Conservation (phyloP, 306 rosid genomes). For the Quercus robur region DNA sequence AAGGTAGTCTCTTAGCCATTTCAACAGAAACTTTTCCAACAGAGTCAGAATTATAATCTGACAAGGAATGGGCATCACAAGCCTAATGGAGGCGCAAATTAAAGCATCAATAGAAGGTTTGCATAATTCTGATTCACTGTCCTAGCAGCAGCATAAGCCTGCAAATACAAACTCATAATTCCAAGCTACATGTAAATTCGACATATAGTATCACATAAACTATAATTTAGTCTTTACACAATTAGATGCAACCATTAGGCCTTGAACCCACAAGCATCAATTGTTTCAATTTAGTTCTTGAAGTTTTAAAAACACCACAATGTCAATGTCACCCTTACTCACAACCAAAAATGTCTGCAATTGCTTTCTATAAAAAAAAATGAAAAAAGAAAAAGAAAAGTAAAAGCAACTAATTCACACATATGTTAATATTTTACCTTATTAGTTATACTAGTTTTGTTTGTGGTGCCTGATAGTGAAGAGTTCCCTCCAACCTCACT, state of each 20-base stretch:
- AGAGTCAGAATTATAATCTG: conserved; percentile 52
- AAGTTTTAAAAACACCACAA: no score
- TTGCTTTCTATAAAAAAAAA: no score
- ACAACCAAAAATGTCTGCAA: no score
- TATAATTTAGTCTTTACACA: neutral
- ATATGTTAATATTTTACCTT: no score
- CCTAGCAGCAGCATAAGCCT: conserved; percentile 98
- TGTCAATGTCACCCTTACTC: no score
- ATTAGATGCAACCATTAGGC: neutral
- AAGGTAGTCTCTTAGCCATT: conserved; percentile 74
- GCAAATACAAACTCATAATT: conserved; percentile 21
- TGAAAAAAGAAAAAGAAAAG: no score
- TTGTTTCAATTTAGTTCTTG: no score
- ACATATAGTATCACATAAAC: neutral
- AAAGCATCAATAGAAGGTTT: conserved; percentile 87
- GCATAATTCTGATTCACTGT: conserved; percentile 93
- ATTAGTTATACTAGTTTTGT: no score
- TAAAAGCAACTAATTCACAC: no score
- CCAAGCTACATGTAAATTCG: conserved; percentile 21
- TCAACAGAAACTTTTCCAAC: conserved; percentile 66
- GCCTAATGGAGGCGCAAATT: conserved; percentile 87
- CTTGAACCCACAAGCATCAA: no score
- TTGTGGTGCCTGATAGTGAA: no score
- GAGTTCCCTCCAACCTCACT: no score
- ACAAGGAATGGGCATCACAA: conserved; percentile 95